Base-by-base conservation (phyloP, 495 filamentous ascomycete genomes). In the Aspergillus bridgeri region DNA sequence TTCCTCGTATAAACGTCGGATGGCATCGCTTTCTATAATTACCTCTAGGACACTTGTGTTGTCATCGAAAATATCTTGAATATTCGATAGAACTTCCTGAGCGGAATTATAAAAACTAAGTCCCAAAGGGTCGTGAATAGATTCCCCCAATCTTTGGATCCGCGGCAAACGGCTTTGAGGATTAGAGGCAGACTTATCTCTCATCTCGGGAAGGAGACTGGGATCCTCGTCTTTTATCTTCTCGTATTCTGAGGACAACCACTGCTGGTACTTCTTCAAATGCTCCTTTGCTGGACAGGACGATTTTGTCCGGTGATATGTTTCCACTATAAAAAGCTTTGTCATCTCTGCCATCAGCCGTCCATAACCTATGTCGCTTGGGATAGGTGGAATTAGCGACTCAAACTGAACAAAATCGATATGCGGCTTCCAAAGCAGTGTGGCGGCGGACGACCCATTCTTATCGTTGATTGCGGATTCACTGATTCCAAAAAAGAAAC, bases 31-130 rank as follows among this genome's bases (percentile, higher is more conserved):
- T n/a, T 64, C 38, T 23, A 68, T 47, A 2, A 69, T 50, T 0
- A 75, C 15, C 5, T 72, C 63, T 0, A 79, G 62, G 0, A 72
- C 61, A 27, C 65, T 53, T 5, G 51, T 50, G 17, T 60, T 48
- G 9, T 45, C 63, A 21, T 61, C 56, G 5, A 55, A 42, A 24
- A 61, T n/a, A 7, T 27, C 24, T 9, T 56, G 45, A 6, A 59
- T 45, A 42, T 50, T 33, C 1, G 18, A 20, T 21, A 20, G 20
- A 50, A 60, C 42, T 5, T 9, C 22, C 18, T 52, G 24, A n/a
- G 19, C 44, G 13, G 43, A 6, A 11, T 20, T 23, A 21, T 27
- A 29, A 19, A 51, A 48, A 25, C 42, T 42, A 3, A 22, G 9
- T 5, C 5, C 18, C 42, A 42, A 20, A 17, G 8, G 42, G 15